These are phyloP conservation scores for Trametes punicea DNA, from an alignment of 768 basidiomycete genomes.

Conservation along the genomic window DNA sequence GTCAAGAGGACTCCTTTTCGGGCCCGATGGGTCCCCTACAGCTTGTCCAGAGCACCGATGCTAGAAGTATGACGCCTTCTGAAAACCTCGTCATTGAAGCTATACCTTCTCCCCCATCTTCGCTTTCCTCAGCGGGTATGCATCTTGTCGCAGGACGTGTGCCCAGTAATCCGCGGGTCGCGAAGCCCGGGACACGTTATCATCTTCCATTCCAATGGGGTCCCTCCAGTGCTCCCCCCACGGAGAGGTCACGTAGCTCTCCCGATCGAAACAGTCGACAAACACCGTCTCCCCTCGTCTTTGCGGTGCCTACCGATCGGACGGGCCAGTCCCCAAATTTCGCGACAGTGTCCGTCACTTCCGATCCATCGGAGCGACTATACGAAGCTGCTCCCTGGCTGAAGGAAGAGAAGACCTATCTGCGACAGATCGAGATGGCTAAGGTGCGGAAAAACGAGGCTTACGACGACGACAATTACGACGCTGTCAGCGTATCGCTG, in stretches of 20 bases:
- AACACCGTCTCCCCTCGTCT: slow-evolving; percentile 27
- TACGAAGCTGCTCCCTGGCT: slow-evolving; percentile 15
- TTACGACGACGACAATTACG: slow-evolving; percentile 15
- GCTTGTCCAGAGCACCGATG: slow-evolving; percentile 4
- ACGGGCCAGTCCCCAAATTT: not conserved
- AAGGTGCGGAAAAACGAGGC: slow-evolving; percentile 6
- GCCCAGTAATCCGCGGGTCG: slow-evolving; percentile 11
- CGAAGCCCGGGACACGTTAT: slow-evolving; percentile 11
- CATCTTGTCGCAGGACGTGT: slow-evolving; percentile 14
- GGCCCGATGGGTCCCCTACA: slow-evolving; percentile 1
- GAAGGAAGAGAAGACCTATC: slow-evolving; percentile 20
- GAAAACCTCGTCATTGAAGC: slow-evolving; percentile 14
- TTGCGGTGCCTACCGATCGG: slow-evolving; percentile 21
- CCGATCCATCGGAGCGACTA: slow-evolving; percentile 1
- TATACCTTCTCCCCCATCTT: slow-evolving; percentile 19
- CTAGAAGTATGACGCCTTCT: slow-evolving; percentile 12
- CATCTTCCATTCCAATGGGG: slow-evolving; percentile 23
- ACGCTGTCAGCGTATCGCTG: slow-evolving; percentile 20
- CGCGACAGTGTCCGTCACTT: not conserved
- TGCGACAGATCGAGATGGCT: slow-evolving; percentile 8
- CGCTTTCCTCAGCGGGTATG: slow-evolving; percentile 8
- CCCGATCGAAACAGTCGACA: slow-evolving; percentile 4
- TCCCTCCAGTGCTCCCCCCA: slow-evolving; percentile 1
- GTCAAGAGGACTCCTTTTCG: not conserved
- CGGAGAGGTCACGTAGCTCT: slow-evolving; percentile 4